A percentile compares a stretch with the other conserved stretches of the same genome.
Evolutionary conservation across 495 filamentous ascomycete species (phyloP).

Genomic region (Letharia lupina): DNA sequence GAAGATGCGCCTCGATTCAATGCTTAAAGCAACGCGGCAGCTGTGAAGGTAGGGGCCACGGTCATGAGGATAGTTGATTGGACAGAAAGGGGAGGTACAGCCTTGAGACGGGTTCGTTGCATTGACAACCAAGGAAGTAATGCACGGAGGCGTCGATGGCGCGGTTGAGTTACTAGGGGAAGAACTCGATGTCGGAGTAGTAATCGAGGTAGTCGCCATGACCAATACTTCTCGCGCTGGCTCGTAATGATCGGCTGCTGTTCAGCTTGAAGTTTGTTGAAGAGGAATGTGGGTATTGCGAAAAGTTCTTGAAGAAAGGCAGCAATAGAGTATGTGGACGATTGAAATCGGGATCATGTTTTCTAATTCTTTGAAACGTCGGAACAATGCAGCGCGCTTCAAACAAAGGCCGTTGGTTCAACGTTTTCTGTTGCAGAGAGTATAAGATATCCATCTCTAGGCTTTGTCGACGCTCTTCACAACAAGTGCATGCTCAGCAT

Average conservation of each 20-base stretch:
- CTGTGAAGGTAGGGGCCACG: not conserved
- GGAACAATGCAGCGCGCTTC: not conserved
- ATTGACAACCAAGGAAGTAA: not conserved
- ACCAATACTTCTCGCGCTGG: not conserved
- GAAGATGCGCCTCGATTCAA: not conserved
- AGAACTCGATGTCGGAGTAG: not conserved
- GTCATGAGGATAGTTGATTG: not conserved
- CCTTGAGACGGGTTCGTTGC: not conserved
- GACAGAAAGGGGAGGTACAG: not conserved
- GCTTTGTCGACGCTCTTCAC: not conserved
- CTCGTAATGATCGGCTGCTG: not conserved
- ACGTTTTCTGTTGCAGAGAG: not conserved
- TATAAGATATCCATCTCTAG: not conserved
- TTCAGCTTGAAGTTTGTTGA: not conserved
- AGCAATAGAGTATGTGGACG: not conserved
- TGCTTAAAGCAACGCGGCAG: not conserved
- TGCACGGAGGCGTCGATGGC: not conserved
- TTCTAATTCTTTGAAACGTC: not conserved
- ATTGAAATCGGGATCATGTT: not conserved
- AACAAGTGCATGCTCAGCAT: not conserved
- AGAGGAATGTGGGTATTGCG: not conserved
- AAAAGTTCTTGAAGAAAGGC: not conserved
- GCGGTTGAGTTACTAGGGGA: not conserved
- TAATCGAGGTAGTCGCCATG: not conserved
- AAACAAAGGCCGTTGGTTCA: not conserved